phyloP scores from a whole-genome alignment of 768 basidiomycete genomes.

The Rhizopogon vulgaris region DNA sequence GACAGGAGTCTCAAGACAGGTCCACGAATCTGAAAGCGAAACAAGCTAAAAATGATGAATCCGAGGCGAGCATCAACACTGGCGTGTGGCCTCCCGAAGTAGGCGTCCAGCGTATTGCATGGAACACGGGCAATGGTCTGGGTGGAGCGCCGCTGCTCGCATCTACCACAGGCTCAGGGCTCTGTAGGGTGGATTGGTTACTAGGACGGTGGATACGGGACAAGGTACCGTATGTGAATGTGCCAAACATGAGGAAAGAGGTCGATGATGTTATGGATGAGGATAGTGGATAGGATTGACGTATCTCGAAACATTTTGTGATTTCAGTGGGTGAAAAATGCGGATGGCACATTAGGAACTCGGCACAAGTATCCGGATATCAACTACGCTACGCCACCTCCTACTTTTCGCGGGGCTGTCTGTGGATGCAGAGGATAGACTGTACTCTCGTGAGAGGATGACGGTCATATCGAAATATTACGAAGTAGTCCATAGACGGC shows the following conservation, averaged over 20 bases:
- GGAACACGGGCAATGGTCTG: slow-evolving; percentile 77
- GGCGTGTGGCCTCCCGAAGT: slow-evolving; percentile 80
- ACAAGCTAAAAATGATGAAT: slow-evolving; percentile 20
- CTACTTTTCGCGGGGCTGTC: neutral
- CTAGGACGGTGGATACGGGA: slow-evolving; percentile 69
- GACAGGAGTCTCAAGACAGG: slow-evolving; percentile 43
- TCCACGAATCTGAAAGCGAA: slow-evolving; percentile 29
- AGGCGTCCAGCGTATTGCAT: slow-evolving; percentile 68
- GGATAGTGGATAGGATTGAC: slow-evolving; percentile 23
- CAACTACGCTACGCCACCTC: neutral
- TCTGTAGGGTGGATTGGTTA: slow-evolving; percentile 81
- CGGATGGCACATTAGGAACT: neutral
- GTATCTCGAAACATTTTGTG: neutral
- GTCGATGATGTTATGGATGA: slow-evolving; percentile 35
- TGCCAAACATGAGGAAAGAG: slow-evolving; percentile 59
- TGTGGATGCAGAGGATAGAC: neutral
- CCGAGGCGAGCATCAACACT: slow-evolving; percentile 30
- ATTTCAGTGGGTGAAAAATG: neutral
- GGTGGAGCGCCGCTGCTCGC: slow-evolving; percentile 55
- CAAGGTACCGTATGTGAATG: slow-evolving; percentile 57
- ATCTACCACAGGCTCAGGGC: slow-evolving; percentile 75
- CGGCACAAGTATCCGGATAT: neutral
- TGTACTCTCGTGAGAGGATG: neutral
- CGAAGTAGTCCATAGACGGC: neutral
- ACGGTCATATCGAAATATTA: neutral